Evolutionary conservation across 2,329 filamentous ascomycete species (phyloP), one percentile per base, ranked within the genome.

Genomic region (Exophiala phaeomuriformis): DNA sequence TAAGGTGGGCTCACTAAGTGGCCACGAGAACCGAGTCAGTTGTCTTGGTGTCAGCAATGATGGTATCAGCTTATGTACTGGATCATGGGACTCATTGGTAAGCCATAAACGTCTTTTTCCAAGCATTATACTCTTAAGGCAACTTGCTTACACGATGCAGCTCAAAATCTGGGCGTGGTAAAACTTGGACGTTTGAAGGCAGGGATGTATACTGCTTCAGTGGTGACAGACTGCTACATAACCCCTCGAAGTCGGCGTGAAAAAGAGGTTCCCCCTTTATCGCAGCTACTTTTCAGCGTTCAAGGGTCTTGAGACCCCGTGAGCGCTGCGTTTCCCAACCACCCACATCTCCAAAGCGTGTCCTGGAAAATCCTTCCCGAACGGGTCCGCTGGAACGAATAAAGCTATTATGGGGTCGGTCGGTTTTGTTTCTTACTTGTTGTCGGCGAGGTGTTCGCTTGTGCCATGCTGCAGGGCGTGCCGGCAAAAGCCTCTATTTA

Each of bases 51-150:
- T 98, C 65, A 97, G 91, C 79, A 97, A 97, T 72, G 93, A 98
- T 69, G 93, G 91, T 60, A 95, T 97, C 77, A 97, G 91, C 77
- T 79, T 98, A 76, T 97, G 93, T 82, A 98, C 93, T 68, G 93
- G 93, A 72, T 98, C 93, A 64, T 98, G 93, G 93, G 93, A 98
- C 76, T 96, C 93, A 67, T 81, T 95, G 79, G 93, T 97, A 81
- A 76, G 89, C 80, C 9, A 29, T 19, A 30, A 36, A n/a, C 43
- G 45, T 51, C 35, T 37, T 35, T 41, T 28, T 30, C 48, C 37
- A 39, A 42, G 3, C 12, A 44, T 28, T 19, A 27, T 35, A 27
- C 3, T 28, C 5, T 1, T 6, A 7, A 3, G 5, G 3, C 12
- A 28, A 27, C 10, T 27, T 27, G 12, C 39, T 68, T 72, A 58